These are phyloP conservation scores for Vitellaria paradoxa DNA, from an alignment of 179 eudicot genomes.

Conservation along the genomic window DNA sequence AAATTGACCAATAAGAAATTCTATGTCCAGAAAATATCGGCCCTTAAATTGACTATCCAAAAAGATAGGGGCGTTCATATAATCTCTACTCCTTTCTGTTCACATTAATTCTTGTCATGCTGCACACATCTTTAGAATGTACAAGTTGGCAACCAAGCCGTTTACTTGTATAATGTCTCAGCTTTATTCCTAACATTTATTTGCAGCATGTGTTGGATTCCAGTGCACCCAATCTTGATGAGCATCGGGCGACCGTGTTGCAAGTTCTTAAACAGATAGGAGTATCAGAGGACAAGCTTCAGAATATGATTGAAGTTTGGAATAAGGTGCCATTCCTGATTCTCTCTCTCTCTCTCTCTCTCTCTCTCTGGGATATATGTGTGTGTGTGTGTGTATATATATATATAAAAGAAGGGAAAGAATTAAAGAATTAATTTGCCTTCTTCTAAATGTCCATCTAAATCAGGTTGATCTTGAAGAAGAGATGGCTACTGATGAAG, in stretches of 20 bases:
- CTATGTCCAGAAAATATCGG: neutral
- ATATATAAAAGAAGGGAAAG: neutral
- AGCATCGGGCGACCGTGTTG: constrained; percentile 71
- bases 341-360: neutral
- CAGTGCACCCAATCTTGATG: constrained; percentile 71
- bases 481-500: constrained; percentile 18
- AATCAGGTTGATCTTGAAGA: constrained; percentile 74
- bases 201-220: constrained; percentile 94
- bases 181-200: neutral
- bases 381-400: too few species aligned
- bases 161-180: neutral
- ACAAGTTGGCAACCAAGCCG: neutral
- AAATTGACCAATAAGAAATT: neutral
- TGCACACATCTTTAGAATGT: neutral
- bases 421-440: neutral
- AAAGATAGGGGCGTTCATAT: neutral
- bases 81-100: neutral
- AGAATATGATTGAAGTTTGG: constrained; percentile 93
- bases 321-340: constrained; percentile 65
- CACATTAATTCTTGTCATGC: neutral
- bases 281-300: constrained; percentile 79
- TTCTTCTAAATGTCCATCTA: neutral
- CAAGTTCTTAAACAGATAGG: constrained; percentile 87
- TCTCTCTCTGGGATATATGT: neutral
- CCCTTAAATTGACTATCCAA: neutral